These are phyloP conservation scores for Fusarium mundagurra DNA, from an alignment of 2,329 filamentous ascomycete genomes.

Conservation along the genomic window DNA sequence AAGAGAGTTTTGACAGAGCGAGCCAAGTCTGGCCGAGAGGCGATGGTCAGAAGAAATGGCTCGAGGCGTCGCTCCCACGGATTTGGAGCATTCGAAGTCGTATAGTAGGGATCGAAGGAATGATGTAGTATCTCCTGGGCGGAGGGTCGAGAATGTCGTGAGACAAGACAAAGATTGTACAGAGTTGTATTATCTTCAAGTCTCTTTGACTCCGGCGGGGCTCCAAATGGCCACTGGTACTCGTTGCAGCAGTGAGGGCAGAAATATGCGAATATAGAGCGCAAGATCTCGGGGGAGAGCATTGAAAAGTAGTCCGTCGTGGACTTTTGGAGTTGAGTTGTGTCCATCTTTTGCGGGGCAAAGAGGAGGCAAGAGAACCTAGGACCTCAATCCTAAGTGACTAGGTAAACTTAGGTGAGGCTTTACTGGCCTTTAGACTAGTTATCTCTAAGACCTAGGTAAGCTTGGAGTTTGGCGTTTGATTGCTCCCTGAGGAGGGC, in stretches of 20 bases:
- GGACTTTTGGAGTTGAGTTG: neutral
- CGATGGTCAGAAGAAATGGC: conserved; percentile 5
- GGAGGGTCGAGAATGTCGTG: neutral
- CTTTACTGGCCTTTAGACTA: too few relatives aligned
- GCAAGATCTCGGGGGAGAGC: neutral
- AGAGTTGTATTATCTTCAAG: neutral
- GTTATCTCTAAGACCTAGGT: too few relatives aligned
- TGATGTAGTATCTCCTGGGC: conserved; percentile 7
- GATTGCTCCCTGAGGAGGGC: too few relatives aligned
- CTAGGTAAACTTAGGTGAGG: too few relatives aligned
- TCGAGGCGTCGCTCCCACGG: neutral
- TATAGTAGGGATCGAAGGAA: neutral
- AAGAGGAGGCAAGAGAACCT: too few relatives aligned
- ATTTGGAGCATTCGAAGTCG: fast-evolving
- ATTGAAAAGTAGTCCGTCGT: neutral
- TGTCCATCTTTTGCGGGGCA: neutral
- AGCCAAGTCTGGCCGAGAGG: conserved; percentile 1
- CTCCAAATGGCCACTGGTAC: neutral
- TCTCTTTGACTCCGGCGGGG: neutral
- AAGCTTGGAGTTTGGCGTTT: too few relatives aligned
- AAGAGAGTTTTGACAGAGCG: neutral
- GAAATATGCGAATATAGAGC: neutral
- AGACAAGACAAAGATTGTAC: conserved; percentile 1
- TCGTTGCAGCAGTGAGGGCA: conserved; percentile 10
- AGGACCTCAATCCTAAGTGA: too few relatives aligned